These are phyloP conservation scores for Phaffia australis DNA, from an alignment of 768 basidiomycete genomes.

Conservation along the genomic window DNA sequence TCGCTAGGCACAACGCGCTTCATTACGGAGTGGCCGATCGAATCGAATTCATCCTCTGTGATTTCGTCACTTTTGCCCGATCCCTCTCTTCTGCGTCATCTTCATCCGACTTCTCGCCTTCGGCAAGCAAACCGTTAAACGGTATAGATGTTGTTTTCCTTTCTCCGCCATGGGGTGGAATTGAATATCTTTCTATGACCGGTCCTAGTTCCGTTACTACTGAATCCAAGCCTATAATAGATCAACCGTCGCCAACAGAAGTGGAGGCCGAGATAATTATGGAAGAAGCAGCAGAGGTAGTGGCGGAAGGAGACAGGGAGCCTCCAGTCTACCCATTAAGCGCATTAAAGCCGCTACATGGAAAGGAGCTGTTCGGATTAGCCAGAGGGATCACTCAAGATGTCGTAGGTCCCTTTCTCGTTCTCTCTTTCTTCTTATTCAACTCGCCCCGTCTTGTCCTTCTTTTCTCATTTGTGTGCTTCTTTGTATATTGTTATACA, in stretches of 20 bases:
- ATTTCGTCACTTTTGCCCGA: constrained; percentile 70
- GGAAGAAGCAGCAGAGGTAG: too few species aligned
- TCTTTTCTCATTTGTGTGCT: too few species aligned
- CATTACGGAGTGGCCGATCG: constrained; percentile 90
- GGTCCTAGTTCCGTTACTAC: constrained; percentile 20
- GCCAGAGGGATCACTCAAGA: constrained; percentile 53
- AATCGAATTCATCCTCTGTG: constrained; percentile 83
- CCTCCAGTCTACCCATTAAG: constrained; percentile 51
- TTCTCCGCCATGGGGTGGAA: constrained; percentile 94
- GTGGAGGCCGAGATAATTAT: too few species aligned
- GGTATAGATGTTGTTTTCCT: constrained; percentile 80
- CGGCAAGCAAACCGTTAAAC: constrained; percentile 32
- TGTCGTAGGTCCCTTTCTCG: not conserved
- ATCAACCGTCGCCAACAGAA: not conserved
- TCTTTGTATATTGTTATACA: constrained; percentile 7
- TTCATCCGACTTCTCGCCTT: not conserved
- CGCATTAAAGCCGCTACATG: constrained; percentile 66
- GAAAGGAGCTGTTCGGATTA: constrained; percentile 67
- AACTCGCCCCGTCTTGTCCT: too few species aligned
- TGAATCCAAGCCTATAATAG: constrained; percentile 20
- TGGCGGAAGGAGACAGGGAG: too few species aligned
- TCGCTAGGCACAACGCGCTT: constrained; percentile 85
- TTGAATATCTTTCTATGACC: constrained; percentile 49
- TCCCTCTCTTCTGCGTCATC: constrained; percentile 38
- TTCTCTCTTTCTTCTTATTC: too few species aligned